Percentiles rank a stretch among this genome's conserved stretches.
Conservation (phyloP, 768 basidiomycete species). For the Inosperma sp. region DNA sequence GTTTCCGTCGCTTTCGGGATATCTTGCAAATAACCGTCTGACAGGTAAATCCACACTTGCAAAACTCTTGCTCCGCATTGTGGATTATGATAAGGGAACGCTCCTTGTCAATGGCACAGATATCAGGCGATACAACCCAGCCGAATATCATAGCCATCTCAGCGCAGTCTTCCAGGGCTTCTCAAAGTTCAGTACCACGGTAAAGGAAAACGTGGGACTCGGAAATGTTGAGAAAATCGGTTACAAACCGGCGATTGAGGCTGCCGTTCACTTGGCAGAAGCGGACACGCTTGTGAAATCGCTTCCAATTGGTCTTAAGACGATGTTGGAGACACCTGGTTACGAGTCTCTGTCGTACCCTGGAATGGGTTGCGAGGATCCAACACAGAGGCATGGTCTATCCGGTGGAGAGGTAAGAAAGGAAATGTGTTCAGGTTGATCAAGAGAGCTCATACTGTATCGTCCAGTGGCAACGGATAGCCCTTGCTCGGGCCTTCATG, state of each 20-base stretch:
- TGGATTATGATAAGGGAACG: conserved; percentile 68
- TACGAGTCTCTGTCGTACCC: conserved; percentile 51
- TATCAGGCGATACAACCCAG: conserved; percentile 58
- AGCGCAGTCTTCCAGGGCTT: conserved; percentile 87
- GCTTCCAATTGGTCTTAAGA: conserved; percentile 68
- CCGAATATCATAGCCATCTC: conserved; percentile 67
- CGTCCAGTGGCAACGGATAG: conserved; percentile 83
- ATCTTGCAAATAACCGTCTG: conserved; percentile 7
- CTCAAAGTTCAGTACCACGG: conserved; percentile 70
- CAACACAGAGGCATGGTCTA: conserved; percentile 55
- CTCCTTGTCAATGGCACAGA: conserved; percentile 68
- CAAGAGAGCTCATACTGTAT: conserved; percentile 11
- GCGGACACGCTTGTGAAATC: conserved; percentile 61
- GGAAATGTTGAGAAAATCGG: conserved; percentile 65
- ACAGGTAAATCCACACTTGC: conserved; percentile 85
- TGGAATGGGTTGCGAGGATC: conserved; percentile 29
- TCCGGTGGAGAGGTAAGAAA: conserved; percentile 77
- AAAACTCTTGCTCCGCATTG: conserved; percentile 71
- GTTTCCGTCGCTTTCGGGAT: conserved; percentile 8
- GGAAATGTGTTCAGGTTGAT: not conserved
- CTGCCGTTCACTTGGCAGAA: conserved; percentile 68
- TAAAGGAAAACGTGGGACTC: conserved; percentile 83
- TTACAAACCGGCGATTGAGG: conserved; percentile 50
- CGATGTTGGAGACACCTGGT: conserved; percentile 61
- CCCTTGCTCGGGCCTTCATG: conserved; percentile 85